A percentile compares a stretch with the other conserved stretches of the same genome.
Conservation (phyloP, 768 basidiomycete species). For the Pleurotus tuoliensis region DNA sequence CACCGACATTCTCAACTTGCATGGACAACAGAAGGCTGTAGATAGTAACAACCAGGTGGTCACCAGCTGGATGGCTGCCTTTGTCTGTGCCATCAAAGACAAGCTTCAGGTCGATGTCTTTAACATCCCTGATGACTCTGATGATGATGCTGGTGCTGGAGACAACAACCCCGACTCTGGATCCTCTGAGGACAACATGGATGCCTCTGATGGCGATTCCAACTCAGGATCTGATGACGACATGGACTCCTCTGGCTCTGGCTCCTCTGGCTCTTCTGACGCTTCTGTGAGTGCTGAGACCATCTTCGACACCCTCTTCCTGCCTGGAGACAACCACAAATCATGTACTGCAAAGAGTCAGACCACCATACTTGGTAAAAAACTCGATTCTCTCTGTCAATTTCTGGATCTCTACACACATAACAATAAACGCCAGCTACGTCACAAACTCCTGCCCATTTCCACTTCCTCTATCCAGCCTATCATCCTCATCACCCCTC, state of each 20-base stretch:
- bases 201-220: not conserved
- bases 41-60: not conserved
- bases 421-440: not conserved
- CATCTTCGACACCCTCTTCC: too few relatives aligned
- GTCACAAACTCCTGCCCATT: not conserved
- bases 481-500: not conserved
- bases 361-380: not conserved
- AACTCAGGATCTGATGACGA: not conserved
- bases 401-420: not conserved
- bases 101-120: not conserved
- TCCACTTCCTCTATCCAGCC: not conserved
- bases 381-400: not conserved
- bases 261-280: too few relatives aligned
- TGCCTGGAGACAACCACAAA: too few relatives aligned
- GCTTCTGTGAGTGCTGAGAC: too few relatives aligned
- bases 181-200: not conserved
- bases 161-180: not conserved
- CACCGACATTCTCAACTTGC: constrained; percentile 1
- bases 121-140: not conserved
- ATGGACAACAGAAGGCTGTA: not conserved
- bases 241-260: not conserved
- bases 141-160: not conserved
- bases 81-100: not conserved
- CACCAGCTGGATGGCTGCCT: not conserved
- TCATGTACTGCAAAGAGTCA: not conserved